Evolutionary conservation across 2,329 filamentous ascomycete genomes (phyloP).

Genomic region (Cordyceps farinosa): DNA sequence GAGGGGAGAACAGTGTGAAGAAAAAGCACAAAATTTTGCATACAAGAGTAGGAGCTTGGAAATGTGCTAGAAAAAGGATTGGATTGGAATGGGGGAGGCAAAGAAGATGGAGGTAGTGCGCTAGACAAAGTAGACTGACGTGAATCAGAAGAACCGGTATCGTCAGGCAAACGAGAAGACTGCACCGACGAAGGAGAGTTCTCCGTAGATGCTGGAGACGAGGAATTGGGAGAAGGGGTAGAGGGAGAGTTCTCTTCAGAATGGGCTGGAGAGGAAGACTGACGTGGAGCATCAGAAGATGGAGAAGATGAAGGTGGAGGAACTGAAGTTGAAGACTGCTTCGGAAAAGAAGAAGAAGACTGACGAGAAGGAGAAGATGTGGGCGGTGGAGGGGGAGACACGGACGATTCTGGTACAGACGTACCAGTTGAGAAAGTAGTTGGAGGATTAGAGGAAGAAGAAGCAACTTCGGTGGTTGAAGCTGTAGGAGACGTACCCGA

Average conservation of each 20-base stretch:
- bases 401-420: conserved; percentile 28
- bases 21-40: neutral
- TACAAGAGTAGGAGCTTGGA: too few species aligned
- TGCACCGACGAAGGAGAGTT: too few species aligned
- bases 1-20: too few species aligned
- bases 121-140: neutral
- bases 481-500: conserved; percentile 30
- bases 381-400: conserved; percentile 25
- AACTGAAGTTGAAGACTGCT: conserved; percentile 19
- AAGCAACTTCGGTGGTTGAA: conserved; percentile 25
- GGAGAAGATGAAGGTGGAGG: conserved; percentile 16
- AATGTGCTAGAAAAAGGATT: neutral
- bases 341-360: conserved; percentile 24
- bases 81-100: neutral
- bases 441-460: conserved; percentile 20
- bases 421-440: conserved; percentile 29
- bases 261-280: conserved; percentile 1
- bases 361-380: conserved; percentile 22
- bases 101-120: too few species aligned
- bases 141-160: neutral
- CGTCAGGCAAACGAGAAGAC: neutral
- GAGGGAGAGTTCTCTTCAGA: neutral
- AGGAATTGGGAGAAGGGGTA: neutral
- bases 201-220: neutral
- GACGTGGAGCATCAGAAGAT: neutral